Evolutionary conservation across 495 filamentous ascomycete genomes (phyloP).

Genomic region (Aspergillus funiculosus): DNA sequence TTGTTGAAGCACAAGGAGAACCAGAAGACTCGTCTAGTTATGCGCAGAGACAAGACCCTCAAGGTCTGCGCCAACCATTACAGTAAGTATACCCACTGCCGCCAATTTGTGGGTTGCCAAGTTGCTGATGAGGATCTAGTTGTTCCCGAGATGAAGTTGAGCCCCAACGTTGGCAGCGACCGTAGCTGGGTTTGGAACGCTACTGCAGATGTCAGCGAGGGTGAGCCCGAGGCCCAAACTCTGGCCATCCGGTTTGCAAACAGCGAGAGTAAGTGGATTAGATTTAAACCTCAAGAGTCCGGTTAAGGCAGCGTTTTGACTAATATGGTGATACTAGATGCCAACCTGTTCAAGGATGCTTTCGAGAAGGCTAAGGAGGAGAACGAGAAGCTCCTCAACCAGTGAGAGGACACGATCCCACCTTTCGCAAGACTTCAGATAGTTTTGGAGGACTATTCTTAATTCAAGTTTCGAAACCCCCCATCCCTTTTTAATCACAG

Average conservation of each 20-base stretch:
- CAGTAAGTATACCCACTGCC: slow-evolving; percentile 54
- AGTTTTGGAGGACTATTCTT: slow-evolving; percentile 18
- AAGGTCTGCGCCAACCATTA: slow-evolving; percentile 99
- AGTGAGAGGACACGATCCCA: slow-evolving; percentile 28
- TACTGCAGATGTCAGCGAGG: slow-evolving; percentile 94
- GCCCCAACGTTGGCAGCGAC: slow-evolving; percentile 94
- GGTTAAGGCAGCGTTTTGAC: not conserved
- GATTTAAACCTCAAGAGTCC: not conserved
- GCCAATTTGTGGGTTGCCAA: not conserved
- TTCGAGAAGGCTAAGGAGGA: slow-evolving; percentile 98
- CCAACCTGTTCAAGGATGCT: slow-evolving; percentile 95
- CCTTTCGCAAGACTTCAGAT: slow-evolving; percentile 11
- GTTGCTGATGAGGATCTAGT: slow-evolving; percentile 50
- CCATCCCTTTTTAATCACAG: slow-evolving; percentile 15
- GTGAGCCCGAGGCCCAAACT: slow-evolving; percentile 92
- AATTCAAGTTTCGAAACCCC: slow-evolving; percentile 12
- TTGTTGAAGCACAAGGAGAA: slow-evolving; percentile 98
- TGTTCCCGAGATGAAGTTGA: slow-evolving; percentile 97
- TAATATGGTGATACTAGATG: slow-evolving; percentile 53
- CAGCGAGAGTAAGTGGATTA: slow-evolving; percentile 77
- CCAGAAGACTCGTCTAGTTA: slow-evolving; percentile 93
- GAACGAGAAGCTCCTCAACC: slow-evolving; percentile 77
- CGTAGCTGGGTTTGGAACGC: slow-evolving; percentile 99
- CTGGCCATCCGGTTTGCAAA: slow-evolving; percentile 97
- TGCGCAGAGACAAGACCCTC: slow-evolving; percentile 98